Conservation (phyloP, 2,329 filamentous ascomycete genomes). For the Diaporthe sp. region DNA sequence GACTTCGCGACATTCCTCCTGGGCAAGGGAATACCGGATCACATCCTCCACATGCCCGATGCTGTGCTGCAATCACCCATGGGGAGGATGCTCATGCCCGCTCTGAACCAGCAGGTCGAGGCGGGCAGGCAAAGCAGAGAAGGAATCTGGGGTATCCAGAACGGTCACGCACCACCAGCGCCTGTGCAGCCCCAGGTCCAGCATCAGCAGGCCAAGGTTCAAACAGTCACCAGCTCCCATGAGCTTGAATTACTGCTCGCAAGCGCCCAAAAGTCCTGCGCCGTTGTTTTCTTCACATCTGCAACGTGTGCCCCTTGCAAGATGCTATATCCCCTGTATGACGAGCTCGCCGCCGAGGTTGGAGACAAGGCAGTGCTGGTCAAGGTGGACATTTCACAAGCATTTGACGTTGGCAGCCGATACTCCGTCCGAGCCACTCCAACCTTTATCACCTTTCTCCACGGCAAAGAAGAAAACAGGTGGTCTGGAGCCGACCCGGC, state of each 20-base stretch:
- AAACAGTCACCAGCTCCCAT: constrained; percentile 69
- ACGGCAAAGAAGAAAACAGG: constrained; percentile 80
- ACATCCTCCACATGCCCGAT: constrained; percentile 88
- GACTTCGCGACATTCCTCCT: constrained; percentile 91
- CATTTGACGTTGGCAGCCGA: constrained; percentile 73
- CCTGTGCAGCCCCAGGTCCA: constrained; percentile 43
- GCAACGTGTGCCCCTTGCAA: constrained; percentile 89
- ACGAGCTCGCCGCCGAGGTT: constrained; percentile 82
- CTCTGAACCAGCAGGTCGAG: constrained; percentile 68
- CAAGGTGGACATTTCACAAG: constrained; percentile 83
- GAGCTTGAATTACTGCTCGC: constrained; percentile 74
- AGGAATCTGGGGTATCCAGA: constrained; percentile 66
- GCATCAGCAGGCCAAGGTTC: constrained; percentile 65
- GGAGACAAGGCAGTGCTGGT: constrained; percentile 79
- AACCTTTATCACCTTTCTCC: constrained; percentile 89
- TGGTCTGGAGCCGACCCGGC: constrained; percentile 84
- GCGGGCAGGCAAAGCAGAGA: constrained; percentile 58
- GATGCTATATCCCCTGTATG: constrained; percentile 84
- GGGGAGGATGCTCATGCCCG: constrained; percentile 87
- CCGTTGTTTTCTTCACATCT: constrained; percentile 93
- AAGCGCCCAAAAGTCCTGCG: constrained; percentile 75
- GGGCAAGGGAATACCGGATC: constrained; percentile 87
- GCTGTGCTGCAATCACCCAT: constrained; percentile 89
- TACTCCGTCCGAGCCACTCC: constrained; percentile 84
- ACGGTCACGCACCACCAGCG: constrained; percentile 45